Evolutionary conservation across 2,329 filamentous ascomycete genomes (phyloP), one percentile per base, ranked within the genome.

Genomic region (Aspergillus bombycis): DNA sequence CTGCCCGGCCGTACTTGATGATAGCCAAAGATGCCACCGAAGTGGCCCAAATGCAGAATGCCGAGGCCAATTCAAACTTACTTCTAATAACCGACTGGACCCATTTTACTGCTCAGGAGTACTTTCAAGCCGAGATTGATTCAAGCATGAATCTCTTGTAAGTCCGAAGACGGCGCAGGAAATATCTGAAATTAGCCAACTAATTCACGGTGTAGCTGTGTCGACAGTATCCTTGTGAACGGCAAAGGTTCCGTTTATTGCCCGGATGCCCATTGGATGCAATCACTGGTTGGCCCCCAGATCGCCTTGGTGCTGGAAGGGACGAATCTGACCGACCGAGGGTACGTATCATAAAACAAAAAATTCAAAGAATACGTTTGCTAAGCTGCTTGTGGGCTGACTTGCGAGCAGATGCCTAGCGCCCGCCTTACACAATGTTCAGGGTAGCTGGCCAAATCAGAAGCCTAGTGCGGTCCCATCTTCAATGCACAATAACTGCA

Each of bases 401-500:
- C 52, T n/a, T 30, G n/a, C 16, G 14, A 38, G 26, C 23, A 55
- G 52, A n/a, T 55, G 52, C 34, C 26, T 55, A 32, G 52, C 19
- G 7, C 52, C 52, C 12, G 1, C 10, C 12, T 26, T 55, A 7
- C 30, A 38, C n/a, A 55, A 55, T 16, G 52, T 38, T n/a, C 52
- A 55, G 34, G 52, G 52, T 3, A 11, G 52, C n/a, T 55, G 52
- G 52, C 52, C 52, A 14, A 55, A 55, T 9, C 52, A 55, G 7
- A 55, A 55, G 1, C 52, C 52, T 41, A 26, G 11, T 28, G 32
- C 34, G 9, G 52, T 55, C 14, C 52, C 52, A 38, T n/a, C 36
- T 14, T 55, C 52, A 16, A 55, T 55, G 52, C 52, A 55, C 6
- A 26, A 38, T 32, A 55, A 55, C 12, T 55, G 52, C 52, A 55